Evolutionary conservation across 768 basidiomycete genomes (phyloP), one percentile per base, ranked within the genome.

Genomic region (Megacollybia marginata): DNA sequence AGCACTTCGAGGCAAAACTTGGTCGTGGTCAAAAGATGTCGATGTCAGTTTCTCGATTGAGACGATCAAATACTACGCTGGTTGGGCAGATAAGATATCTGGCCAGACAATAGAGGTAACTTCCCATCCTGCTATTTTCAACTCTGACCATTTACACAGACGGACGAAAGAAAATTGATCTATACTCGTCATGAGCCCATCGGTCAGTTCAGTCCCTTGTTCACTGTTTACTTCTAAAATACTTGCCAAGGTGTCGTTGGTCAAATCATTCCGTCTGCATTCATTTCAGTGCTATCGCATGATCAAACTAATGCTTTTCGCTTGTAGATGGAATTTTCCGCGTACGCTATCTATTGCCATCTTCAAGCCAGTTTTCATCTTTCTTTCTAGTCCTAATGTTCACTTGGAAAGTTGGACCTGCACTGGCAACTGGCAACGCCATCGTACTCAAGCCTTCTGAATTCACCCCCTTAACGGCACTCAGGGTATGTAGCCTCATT

Each of bases 261-360:
- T 47, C 72, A 75, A 63, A 82, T 82, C 62, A 82, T 85, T 53
- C 83, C 82, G 13, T 44, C 38, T 18, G 38, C 18, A 15, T 40
- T 40, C 18, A 13, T 13, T 18, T 40, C 8, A 13, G 38, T 40
- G n/a, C n/a, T n/a, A 13, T 8, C n/a, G 4, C 19, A 42, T 48
- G 20, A 36, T 48, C 47, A 19, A 40, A 48, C 11, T 9, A 11
- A 10, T 11, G 8, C 10, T 76, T 58, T 72, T 69, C 69, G 47
- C 71, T 72, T 62, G 81, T 81, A 61, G 79, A 6, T 85, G 83
- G 81, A 82, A 80, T 66, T 79, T 78, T 62, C 78, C 78, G 40
- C 12, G 19, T 42, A 47, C 32, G 47, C 28, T 16, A 49, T 11
- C 3, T 32, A 35, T 3, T 13, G 15, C 2, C 33, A 13, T 15